Base-by-base conservation (phyloP, 202 grass and related monocot species). In the Bolboschoenoplectus hybrid region DNA sequence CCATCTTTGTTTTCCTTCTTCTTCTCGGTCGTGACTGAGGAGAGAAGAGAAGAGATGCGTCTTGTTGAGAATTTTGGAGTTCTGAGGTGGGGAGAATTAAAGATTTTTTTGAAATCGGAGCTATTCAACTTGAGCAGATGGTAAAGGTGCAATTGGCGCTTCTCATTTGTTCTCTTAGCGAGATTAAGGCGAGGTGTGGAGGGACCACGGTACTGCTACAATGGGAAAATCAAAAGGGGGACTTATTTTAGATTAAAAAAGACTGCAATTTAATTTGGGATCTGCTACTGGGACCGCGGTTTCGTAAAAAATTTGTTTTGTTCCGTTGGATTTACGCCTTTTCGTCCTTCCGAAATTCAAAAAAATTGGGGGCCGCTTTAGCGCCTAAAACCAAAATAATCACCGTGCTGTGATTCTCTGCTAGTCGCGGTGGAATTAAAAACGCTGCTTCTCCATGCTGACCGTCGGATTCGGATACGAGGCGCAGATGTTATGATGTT, bases 1-100 rank as follows among this genome's bases (percentile, higher is more conserved):
- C 85, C 90, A 89, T 91, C 65, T 76, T 73, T 26, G 17, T 20
- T 36, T 55, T 34, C 45, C 13, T 55, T 51, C 26, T 51, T 68
- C 43, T 83, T 20, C n/a, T 38, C 38, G 44, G 19, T 41, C 40
- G 68, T 58, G 26, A 26, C 26, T 26, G 26, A 26, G 26, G 26
- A 26, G 26, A 26, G 26, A 26, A 26, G 26, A 26, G 26, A 26
- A 26, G 74, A 67, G 56, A 62, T 45, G 34, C 45, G 63, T 70
- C n/a, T n/a, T 44, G 41, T 13, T 45, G 76, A 63, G 35, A 81
- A 50, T 38, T 71, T 19, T 26, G 26, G 77, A 81, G 14, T 13
- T 40, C 14, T 52, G 14, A 76, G 41, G 4, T 81, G 41, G 20
- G 17, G 6, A 2, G n/a, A 66, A 11, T 67, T 36, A 9, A 52